A percentile compares a stretch with the other conserved stretches of the same genome.
phyloP scores from a whole-genome alignment of 495 filamentous ascomycete species.

The Hypoxylon fragiforme region DNA sequence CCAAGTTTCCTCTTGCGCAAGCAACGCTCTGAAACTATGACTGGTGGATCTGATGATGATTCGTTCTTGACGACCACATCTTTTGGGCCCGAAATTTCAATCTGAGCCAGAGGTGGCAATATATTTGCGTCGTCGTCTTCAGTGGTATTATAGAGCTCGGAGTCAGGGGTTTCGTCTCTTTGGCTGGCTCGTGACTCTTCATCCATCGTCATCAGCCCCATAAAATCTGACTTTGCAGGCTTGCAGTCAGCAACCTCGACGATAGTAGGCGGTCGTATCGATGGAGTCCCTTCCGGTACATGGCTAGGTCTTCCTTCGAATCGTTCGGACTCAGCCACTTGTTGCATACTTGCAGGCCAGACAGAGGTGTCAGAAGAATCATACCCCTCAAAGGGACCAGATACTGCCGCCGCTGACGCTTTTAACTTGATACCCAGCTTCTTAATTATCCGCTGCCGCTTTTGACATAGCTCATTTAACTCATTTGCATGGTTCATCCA shows the following conservation, averaged over 20 bases:
- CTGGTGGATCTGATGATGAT: slow-evolving; percentile 48
- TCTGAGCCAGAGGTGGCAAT: slow-evolving; percentile 37
- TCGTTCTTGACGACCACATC: slow-evolving; percentile 43
- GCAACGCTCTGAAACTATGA: slow-evolving; percentile 49
- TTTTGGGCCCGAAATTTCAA: background rate
- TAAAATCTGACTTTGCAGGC: background rate
- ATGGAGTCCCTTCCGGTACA: background rate
- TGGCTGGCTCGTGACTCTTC: background rate
- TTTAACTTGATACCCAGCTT: slow-evolving; percentile 32
- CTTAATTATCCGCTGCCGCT: slow-evolving; percentile 35
- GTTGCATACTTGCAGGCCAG: background rate
- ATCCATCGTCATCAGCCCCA: too few species aligned
- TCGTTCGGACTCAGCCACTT: background rate
- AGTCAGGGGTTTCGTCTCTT: background rate
- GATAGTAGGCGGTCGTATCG: slow-evolving; percentile 2
- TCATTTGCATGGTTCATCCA: slow-evolving; percentile 34
- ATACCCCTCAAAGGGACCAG: slow-evolving; percentile 11
- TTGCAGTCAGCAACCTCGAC: background rate
- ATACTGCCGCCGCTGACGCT: slow-evolving; percentile 5
- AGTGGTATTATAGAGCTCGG: background rate
- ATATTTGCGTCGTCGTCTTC: slow-evolving; percentile 8
- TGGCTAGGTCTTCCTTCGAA: background rate
- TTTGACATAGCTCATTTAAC: slow-evolving; percentile 23
- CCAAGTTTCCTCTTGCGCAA: slow-evolving; percentile 46
- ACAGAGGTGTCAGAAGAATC: slow-evolving; percentile 16